Evolutionary conservation across 2,329 filamentous ascomycete genomes (phyloP), one percentile per base, ranked within the genome.

Genomic region (Xylaria sp.): DNA sequence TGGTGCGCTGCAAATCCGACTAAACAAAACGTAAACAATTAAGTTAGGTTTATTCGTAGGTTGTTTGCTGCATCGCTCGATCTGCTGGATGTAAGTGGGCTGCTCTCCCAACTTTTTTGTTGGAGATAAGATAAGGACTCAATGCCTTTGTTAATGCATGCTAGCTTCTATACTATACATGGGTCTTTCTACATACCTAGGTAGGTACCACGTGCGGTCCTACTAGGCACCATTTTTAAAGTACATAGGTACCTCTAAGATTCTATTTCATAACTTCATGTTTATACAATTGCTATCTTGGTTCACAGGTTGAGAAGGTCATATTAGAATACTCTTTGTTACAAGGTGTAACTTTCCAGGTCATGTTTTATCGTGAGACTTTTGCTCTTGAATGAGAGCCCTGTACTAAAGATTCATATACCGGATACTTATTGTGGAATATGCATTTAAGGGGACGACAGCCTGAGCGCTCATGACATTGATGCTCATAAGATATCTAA

Each of bases 91-190:
- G 33, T 36, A 36, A 51, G 66, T 64, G 64, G 68, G 64, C 61
- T 68, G 56, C 46, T 48, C 46, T 49, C 52, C 52, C 54, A 59
- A 68, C 65, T 70, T 70, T 70, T 69, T 69, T 52, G 7, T 1
- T 28, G 28, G 36, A 25, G 68, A 70, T 70, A 67, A 70, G 68
- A 70, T 70, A 70, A 68, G 58, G 68, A 33, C 39, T 56, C 28
- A 23, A 54, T 52, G 28, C 51, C 63, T 41, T 28, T 18, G 25
- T 57, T 61, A 20, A 33, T 51, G 41, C 20, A 55, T 33, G 58
- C 1, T 52, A 28, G 2, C 20, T 36, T 51, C 4, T 31, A 39
- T 23, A n/a, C n/a, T n/a, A 54, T 52, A 10, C 46, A 31, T 62
- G 7, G n/a, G 1, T 15, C n/a, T 28, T 43, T 41, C 5, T 41